A percentile compares a stretch with the other conserved stretches of the same genome.
phyloP scores from a whole-genome alignment of 139 green algal species.

The Mesotaenium endlicherianum region DNA sequence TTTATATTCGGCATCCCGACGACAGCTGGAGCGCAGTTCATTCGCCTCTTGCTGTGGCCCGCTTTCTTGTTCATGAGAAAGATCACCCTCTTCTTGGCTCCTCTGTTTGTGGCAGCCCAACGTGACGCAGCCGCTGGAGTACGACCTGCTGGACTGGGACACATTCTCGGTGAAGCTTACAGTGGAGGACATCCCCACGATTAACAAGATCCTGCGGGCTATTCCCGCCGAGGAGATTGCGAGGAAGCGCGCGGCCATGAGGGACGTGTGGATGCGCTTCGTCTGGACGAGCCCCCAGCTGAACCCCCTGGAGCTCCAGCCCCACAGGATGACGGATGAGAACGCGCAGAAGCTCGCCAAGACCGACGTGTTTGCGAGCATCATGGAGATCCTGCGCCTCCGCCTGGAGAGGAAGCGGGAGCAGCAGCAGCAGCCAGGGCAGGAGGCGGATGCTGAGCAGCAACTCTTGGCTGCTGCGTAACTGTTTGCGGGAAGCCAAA shows the following conservation, averaged over 20 bases:
- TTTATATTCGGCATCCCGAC: background rate
- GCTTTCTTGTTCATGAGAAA: constrained; percentile 15
- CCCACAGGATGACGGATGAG: background rate
- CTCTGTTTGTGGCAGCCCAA: constrained; percentile 47
- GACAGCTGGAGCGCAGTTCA: background rate
- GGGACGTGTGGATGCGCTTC: background rate
- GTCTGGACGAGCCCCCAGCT: background rate
- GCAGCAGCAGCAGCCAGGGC: no score
- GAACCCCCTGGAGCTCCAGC: background rate
- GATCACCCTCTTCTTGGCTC: constrained; percentile 38
- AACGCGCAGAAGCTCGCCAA: background rate
- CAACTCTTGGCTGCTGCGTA: no score
- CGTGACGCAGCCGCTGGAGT: constrained; percentile 18
- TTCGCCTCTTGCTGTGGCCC: constrained; percentile 27
- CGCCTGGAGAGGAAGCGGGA: background rate
- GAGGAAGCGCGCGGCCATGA: background rate
- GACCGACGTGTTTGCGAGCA: background rate
- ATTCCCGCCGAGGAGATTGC: constrained; percentile 21
- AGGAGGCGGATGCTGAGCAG: no score
- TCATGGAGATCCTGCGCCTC: background rate
- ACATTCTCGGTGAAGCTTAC: background rate
- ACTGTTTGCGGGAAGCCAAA: no score
- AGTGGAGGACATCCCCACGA: constrained; percentile 13
- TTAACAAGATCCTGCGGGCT: constrained; percentile 13
- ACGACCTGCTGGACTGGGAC: constrained; percentile 17